Percentiles rank a stretch among this genome's conserved stretches.
Evolutionary conservation across 2,329 filamentous ascomycete genomes (phyloP).

Genomic region (Colletotrichum gigasporum): DNA sequence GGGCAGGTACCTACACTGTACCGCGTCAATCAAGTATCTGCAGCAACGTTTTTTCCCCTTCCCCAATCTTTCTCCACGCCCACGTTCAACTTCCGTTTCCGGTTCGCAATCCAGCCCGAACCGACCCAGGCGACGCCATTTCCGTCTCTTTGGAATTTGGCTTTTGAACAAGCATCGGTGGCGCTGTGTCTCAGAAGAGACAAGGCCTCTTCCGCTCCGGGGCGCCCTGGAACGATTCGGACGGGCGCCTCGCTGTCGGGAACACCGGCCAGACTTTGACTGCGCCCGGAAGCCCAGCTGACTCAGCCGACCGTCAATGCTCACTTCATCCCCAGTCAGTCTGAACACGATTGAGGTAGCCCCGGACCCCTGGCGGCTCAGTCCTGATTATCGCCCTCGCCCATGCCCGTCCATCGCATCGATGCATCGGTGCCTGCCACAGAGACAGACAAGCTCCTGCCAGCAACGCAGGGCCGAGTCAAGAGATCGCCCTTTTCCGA

Average conservation of each 20-base stretch:
- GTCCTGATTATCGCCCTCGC: no score
- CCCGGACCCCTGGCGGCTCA: neutral
- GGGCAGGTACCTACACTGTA: neutral
- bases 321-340: neutral
- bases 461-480: neutral
- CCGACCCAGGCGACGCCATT: neutral
- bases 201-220: neutral
- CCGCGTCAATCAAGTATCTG: neutral
- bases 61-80: neutral
- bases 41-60: neutral
- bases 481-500: slow-evolving; percentile 10
- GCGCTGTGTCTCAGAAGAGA: slow-evolving; percentile 8
- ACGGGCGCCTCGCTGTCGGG: neutral
- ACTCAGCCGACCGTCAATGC: slow-evolving; percentile 7
- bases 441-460: neutral
- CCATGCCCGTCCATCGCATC: no score
- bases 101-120: neutral
- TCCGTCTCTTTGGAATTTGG: neutral
- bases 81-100: slow-evolving; percentile 11
- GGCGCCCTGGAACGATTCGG: neutral
- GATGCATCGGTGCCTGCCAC: neutral
- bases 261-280: no score
- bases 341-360: neutral
- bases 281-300: neutral
- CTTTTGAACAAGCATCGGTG: slow-evolving; percentile 6